Evolutionary conservation across 2,329 filamentous ascomycete species (phyloP).

Genomic region (Juglanconis oblonga): DNA sequence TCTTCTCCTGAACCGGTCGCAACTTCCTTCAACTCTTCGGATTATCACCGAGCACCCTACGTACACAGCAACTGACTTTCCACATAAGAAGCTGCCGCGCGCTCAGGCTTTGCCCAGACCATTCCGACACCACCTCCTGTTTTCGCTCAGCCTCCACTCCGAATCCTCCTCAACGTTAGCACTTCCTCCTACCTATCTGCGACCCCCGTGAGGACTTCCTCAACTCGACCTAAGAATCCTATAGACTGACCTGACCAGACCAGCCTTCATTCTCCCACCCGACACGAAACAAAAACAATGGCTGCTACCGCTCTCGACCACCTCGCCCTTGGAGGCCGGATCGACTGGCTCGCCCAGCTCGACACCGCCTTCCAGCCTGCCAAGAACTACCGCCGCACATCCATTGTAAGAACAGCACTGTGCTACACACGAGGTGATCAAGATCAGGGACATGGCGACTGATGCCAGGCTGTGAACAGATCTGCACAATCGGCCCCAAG

Average conservation of each 20-base stretch:
- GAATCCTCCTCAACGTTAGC: neutral
- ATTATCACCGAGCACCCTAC: constrained; percentile 5
- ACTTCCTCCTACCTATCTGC: neutral
- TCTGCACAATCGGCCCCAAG: constrained; percentile 98
- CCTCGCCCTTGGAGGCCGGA: constrained; percentile 71
- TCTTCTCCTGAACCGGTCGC: neutral
- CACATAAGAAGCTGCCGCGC: neutral
- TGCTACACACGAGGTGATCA: neutral
- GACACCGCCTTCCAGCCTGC: constrained; percentile 85
- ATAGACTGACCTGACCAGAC: neutral
- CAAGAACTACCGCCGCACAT: constrained; percentile 91
- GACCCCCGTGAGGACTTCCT: neutral
- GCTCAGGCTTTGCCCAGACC: neutral
- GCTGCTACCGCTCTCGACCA: constrained; percentile 76
- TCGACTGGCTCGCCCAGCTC: constrained; percentile 66
- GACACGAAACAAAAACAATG: constrained; percentile 37
- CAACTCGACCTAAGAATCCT: neutral
- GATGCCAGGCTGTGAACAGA: constrained; percentile 36
- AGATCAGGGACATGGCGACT: neutral
- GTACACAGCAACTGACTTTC: neutral
- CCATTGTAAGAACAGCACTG: constrained; percentile 51
- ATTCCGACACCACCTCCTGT: neutral
- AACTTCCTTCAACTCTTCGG: constrained; percentile 13
- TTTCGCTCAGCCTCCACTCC: neutral
- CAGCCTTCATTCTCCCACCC: neutral